Evolutionary conservation across 2,329 filamentous ascomycete species (phyloP).

Genomic region (Aspergillus sp.): DNA sequence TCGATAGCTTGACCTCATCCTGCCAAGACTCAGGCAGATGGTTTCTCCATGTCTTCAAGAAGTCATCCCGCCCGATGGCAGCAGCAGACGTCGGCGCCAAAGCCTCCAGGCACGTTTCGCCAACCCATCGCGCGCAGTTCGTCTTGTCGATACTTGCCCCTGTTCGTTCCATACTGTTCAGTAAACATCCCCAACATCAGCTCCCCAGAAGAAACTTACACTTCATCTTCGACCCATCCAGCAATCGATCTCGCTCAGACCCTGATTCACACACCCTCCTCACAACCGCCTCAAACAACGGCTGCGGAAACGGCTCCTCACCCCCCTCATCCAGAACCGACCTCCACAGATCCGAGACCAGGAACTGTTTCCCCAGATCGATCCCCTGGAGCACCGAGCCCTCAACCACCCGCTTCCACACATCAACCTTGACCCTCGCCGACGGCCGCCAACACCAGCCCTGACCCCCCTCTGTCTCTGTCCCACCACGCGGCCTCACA

Average conservation of each 20-base stretch:
- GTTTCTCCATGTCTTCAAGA: constrained; percentile 43
- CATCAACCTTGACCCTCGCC: constrained; percentile 45
- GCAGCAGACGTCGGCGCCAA: constrained; percentile 31
- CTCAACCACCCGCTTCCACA: constrained; percentile 49
- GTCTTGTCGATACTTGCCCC: constrained; percentile 42
- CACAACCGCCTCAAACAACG: constrained; percentile 40
- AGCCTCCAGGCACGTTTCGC: constrained; percentile 41
- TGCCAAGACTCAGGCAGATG: constrained; percentile 46
- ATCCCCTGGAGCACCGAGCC: constrained; percentile 41
- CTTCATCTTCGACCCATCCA: constrained; percentile 29
- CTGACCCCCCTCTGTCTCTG: not conserved
- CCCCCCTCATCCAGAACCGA: constrained; percentile 37
- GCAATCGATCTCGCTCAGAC: constrained; percentile 13
- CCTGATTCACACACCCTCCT: constrained; percentile 33
- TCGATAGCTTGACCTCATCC: constrained; percentile 31
- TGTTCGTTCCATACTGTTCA: constrained; percentile 19
- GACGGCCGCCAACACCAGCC: constrained; percentile 48
- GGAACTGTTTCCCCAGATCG: constrained; percentile 41
- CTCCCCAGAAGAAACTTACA: constrained; percentile 30
- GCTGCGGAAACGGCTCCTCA: constrained; percentile 31
- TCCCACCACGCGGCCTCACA: constrained; percentile 31
- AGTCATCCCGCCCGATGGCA: constrained; percentile 34
- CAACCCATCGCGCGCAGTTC: constrained; percentile 37
- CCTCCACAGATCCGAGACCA: constrained; percentile 43
- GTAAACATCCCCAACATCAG: not conserved